These are phyloP conservation scores for Candida insectorum DNA, from an alignment of 805 yeast genomes.

Conservation along the genomic window DNA sequence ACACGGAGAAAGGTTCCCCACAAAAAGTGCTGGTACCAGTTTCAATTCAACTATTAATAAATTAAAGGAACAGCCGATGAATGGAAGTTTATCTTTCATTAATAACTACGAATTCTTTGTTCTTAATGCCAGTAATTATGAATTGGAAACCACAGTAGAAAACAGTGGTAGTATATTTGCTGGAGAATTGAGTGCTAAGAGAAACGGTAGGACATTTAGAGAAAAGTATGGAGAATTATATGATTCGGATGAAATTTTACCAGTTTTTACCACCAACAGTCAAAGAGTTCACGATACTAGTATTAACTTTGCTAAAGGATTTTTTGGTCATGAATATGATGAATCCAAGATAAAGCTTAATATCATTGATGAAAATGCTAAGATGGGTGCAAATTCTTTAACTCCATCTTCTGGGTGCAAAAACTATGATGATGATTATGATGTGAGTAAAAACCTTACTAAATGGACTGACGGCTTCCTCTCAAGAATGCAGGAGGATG, in stretches of 20 bases:
- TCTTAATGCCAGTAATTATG: constrained; percentile 32
- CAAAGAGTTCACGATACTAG: constrained; percentile 57
- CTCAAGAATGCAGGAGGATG: constrained; percentile 39
- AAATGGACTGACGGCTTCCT: constrained; percentile 48
- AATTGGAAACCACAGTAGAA: constrained; percentile 48
- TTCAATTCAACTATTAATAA: constrained; percentile 23
- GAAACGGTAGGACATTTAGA: constrained; percentile 50
- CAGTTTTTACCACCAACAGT: constrained; percentile 53
- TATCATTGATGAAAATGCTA: constrained; percentile 42
- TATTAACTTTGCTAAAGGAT: constrained; percentile 54
- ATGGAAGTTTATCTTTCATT: constrained; percentile 52
- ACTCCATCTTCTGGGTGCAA: constrained; percentile 50
- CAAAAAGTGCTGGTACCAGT: constrained; percentile 21
- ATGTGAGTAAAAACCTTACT: constrained; percentile 18
- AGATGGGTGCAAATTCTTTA: constrained; percentile 56
- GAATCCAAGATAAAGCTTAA: constrained; percentile 23
- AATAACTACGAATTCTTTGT: constrained; percentile 51
- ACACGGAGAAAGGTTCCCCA: constrained; percentile 72
- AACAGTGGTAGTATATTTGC: constrained; percentile 43
- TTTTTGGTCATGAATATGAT: constrained; percentile 44
- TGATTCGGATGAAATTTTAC: constrained; percentile 26
- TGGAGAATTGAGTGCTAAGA: constrained; percentile 48
- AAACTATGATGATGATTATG: constrained; percentile 21
- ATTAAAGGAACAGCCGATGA: constrained; percentile 23
- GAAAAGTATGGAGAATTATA: constrained; percentile 47